Evolutionary conservation across 148 eudicot species (phyloP).

Genomic region (Polygonum aviculare): DNA sequence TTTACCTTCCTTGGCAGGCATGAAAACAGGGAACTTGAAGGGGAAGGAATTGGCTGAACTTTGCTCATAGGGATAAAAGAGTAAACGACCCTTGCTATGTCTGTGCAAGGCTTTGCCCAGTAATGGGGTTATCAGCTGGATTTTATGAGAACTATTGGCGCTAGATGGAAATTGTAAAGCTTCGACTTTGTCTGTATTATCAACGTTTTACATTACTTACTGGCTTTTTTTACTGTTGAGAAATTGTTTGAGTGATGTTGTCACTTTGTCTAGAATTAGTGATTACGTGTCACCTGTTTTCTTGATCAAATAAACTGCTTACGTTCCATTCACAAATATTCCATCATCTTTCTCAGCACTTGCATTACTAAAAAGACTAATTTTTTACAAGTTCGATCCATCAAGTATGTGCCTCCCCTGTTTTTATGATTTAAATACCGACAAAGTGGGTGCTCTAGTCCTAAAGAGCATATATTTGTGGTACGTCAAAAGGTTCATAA

Average conservation of each 20-base stretch:
- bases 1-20: background rate
- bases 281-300: background rate
- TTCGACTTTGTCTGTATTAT: background rate
- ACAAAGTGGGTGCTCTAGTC: no score
- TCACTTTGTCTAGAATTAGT: background rate
- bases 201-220: background rate
- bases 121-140: background rate
- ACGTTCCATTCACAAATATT: no score
- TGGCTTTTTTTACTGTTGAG: background rate
- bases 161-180: background rate
- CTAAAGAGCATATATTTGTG: no score
- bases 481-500: no score
- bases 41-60: background rate
- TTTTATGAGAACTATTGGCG: background rate
- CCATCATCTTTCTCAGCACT: no score
- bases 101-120: background rate
- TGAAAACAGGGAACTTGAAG: background rate
- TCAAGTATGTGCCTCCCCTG: no score
- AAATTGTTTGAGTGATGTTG: background rate
- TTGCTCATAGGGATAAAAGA: background rate
- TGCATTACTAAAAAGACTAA: no score
- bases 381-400: no score
- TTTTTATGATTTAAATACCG: no score
- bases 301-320: background rate
- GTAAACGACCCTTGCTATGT: background rate